Conservation (phyloP, 1,284 basidiomycete species). For the Boletellus deceptivus region DNA sequence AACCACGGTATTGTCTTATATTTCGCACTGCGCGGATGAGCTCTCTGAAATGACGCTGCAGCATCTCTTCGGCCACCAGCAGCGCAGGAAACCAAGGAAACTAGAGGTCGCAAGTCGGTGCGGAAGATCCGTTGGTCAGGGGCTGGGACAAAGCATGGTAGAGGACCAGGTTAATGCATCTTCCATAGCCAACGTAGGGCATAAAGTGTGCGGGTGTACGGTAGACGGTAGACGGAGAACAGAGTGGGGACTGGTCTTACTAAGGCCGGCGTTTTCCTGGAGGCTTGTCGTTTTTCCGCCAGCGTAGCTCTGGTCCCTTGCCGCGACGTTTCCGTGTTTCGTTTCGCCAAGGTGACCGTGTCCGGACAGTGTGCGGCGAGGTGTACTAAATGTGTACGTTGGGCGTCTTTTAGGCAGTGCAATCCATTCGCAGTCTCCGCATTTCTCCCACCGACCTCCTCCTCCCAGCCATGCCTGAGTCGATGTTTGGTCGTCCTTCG, state of each 20-base stretch:
- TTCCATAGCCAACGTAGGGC: too few relatives aligned
- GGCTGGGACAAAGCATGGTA: conserved; percentile 3
- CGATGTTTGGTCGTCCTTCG: conserved; percentile 28
- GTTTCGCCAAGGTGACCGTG: conserved; percentile 18
- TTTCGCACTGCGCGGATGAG: neutral
- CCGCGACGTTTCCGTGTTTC: neutral
- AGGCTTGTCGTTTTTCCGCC: too few relatives aligned
- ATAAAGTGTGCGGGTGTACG: too few relatives aligned
- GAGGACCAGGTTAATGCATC: neutral
- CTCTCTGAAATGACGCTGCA: neutral
- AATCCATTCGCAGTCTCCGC: conserved; percentile 6
- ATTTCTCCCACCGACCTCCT: conserved; percentile 15
- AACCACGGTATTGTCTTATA: conserved; percentile 41
- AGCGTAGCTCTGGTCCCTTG: neutral
- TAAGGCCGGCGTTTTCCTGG: too few relatives aligned
- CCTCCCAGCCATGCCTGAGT: conserved; percentile 22
- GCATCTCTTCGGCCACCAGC: conserved; percentile 56
- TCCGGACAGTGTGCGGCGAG: neutral
- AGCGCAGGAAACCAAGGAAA: conserved; percentile 46
- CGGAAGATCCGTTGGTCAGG: conserved; percentile 27
- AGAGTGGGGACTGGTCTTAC: too few relatives aligned
- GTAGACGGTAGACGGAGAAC: too few relatives aligned
- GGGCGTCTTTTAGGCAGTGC: conserved; percentile 6
- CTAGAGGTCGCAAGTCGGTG: conserved; percentile 51
- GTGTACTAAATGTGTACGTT: conserved; percentile 19